Conservation (phyloP, 164 flowering plant species). For the Tetracentron sinense region DNA sequence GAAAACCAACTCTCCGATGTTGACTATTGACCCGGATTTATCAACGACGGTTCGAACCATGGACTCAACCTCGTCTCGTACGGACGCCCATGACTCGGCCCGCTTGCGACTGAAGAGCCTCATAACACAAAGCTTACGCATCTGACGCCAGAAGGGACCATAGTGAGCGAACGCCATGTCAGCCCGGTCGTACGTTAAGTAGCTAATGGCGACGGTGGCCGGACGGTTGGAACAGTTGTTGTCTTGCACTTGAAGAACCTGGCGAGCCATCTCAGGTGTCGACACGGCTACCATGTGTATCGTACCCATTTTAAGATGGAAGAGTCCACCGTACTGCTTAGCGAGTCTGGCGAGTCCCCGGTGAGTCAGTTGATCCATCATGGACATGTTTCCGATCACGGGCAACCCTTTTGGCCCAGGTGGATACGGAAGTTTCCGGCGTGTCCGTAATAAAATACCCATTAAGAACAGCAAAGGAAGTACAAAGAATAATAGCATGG, state of each 20-base stretch:
- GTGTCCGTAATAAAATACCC: constrained; percentile 17
- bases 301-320: constrained; percentile 56
- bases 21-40: constrained; percentile 34
- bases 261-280: constrained; percentile 57
- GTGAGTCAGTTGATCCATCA: constrained; percentile 83
- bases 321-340: constrained; percentile 59
- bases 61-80: constrained; percentile 64
- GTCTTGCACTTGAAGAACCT: constrained; percentile 76
- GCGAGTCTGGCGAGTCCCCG: constrained; percentile 71
- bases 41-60: constrained; percentile 24
- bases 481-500: constrained; percentile 16
- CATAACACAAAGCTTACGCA: constrained; percentile 84
- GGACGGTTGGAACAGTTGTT: constrained; percentile 74
- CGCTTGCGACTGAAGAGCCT: constrained; percentile 73
- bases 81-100: constrained; percentile 80
- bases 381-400: constrained; percentile 65
- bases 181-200: constrained; percentile 69
- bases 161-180: constrained; percentile 89
- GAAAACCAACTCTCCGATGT: constrained; percentile 64
- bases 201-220: constrained; percentile 56
- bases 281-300: constrained; percentile 59
- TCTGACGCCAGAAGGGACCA: constrained; percentile 94
- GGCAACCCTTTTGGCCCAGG: constrained; percentile 79
- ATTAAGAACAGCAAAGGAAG: constrained; percentile 27
- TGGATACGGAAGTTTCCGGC: constrained; percentile 46